Base-by-base conservation (phyloP, 1,284 basidiomycete species). In the Porodaedalea pini region DNA sequence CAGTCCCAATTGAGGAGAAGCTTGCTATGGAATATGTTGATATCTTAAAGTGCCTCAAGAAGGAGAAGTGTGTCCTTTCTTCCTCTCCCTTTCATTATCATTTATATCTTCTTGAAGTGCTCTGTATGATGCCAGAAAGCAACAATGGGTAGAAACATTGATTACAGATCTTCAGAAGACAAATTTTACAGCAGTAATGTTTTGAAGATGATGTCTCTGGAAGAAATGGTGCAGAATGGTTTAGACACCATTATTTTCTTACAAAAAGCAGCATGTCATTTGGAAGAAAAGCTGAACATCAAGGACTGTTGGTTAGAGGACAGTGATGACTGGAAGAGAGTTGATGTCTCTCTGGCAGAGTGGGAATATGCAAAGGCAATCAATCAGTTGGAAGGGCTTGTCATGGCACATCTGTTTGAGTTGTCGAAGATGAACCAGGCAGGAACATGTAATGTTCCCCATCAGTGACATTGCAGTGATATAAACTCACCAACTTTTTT, bases 391-490 rank as follows among this genome's bases (percentile, higher is more conserved):
- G 66, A 72, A 34, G 25, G 60, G 7, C 66, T 71, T 6, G 66
- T 73, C 19, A 59, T 69, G 0, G 64, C 67, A 54, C 59, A 66
- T 3, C 61, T 73, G 1, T 70, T 72, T 40, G 68, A 73, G 59
- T 57, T 73, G 2, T 56, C 66, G 15, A 70, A 68, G 53, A 55
- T 67, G 23, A 70, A 71, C 56, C 15, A 68, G 6, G 54, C 63
- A 2, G 64, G 54, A 11, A 61, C 62, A 3, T 55, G 62, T 62
- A 32, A 23, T n/a, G n/a, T n/a, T n/a, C n/a, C n/a, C n/a, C n/a
- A n/a, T n/a, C n/a, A n/a, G n/a, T n/a, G n/a, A n/a, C n/a, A n/a
- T n/a, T n/a, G n/a, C n/a, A n/a, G n/a, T n/a, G n/a, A n/a, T n/a
- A n/a, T n/a, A n/a, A n/a, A n/a, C n/a, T n/a, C n/a, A n/a, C n/a